Evolutionary conservation across 2,329 filamentous ascomycete genomes (phyloP), one percentile per base, ranked within the genome.

Genomic region (Escovopsis sp.): DNA sequence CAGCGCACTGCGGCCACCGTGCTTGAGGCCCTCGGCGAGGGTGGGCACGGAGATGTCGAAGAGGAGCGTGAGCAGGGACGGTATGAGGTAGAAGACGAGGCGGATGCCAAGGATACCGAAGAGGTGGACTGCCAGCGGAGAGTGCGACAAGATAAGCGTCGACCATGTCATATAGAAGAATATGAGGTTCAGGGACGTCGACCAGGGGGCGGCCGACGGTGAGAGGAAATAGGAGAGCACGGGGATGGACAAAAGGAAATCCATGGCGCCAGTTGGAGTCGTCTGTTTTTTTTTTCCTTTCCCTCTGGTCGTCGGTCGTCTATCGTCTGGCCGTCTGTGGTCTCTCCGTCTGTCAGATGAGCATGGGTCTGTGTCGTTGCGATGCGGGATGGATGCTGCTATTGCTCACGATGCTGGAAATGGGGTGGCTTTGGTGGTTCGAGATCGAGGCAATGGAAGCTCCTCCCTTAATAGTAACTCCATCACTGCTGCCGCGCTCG

Each of bases 111-210:
- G 57, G 0, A 80, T 79, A 42, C 79, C 84, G 40, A 83, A 66
- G 1, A 91, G 57, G 57, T 94, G 85, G 43, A 94, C 75, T 44
- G 76, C 73, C 13, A 91, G 66, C 0, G 84, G 78, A 1, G 80
- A 70, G 52, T 93, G 82, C 7, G 81, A 82, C 3, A 89, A 66
- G 33, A 93, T 76, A 29, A 95, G 71, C 0, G 84, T 89, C 6
- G 78, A 77, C 87, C 87, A 94, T 51, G 84, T 89, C 65, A 94
- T 74, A 59, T 87, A 89, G 61, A 94, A 91, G 66, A 94, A 88
- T 47, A 93, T 65, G 20, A 94, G 64, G 58, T 91, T 94, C 48
- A 94, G 67, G 1, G 80, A 87, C 2, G 86, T 89, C 12, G 70
- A 80, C 65, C 81, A 87, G 7, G 82, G 81, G 7, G 75, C 72